Percentiles rank a stretch among this genome's conserved stretches.
phyloP scores from a whole-genome alignment of 176 grass and related monocot species.

The Oryza longistaminata region DNA sequence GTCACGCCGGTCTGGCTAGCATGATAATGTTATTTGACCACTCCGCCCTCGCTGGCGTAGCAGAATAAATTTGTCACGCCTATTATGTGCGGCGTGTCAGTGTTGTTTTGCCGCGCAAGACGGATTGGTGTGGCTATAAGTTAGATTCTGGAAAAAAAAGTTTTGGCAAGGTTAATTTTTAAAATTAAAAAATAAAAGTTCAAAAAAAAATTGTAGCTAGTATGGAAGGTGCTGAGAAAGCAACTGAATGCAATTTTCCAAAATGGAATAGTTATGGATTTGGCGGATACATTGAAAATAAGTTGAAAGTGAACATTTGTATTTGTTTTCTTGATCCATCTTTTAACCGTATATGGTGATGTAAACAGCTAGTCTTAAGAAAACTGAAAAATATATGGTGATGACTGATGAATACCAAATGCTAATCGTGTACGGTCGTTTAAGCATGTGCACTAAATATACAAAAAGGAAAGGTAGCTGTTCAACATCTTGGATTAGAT shows the following conservation, averaged over 20 bases:
- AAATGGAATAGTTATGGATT: neutral
- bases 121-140: too few relatives aligned
- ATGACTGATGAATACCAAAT: neutral
- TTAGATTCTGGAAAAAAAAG: too few relatives aligned
- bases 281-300: neutral
- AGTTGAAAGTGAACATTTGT: neutral
- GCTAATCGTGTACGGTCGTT: neutral
- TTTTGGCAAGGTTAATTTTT: too few relatives aligned
- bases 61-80: too few relatives aligned
- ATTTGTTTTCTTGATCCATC: neutral
- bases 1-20: too few relatives aligned
- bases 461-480: neutral
- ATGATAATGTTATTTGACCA: too few relatives aligned
- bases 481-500: neutral
- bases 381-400: neutral
- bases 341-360: neutral
- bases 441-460: neutral
- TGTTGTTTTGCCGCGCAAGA: too few relatives aligned
- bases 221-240: neutral
- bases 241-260: neutral
- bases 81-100: too few relatives aligned
- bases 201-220: neutral
- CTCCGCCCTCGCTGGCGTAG: too few relatives aligned
- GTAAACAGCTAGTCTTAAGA: neutral
- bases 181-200: too few relatives aligned